Evolutionary conservation across 106 monocot genomes (phyloP), one percentile per base, ranked within the genome.

Genomic region (Amphibolis antarctica): DNA sequence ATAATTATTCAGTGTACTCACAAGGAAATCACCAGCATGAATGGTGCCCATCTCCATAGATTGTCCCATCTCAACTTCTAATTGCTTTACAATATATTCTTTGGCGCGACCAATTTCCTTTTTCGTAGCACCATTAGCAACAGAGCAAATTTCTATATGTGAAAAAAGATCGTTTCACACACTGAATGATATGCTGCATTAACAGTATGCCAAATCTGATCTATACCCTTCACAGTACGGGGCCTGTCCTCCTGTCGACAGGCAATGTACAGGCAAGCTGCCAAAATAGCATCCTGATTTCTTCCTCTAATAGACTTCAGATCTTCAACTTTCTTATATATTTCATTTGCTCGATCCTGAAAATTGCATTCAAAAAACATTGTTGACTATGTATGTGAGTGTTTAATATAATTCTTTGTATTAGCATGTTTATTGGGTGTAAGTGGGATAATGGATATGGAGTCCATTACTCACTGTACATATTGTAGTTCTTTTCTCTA

Each of bases 31-130:
- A 45, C 77, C 84, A 43, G 84, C 84, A 74, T 84, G 80, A 29
- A 84, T 77, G 21, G 80, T 80, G 23, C 84, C 84, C 84, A 84
- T 84, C 70, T 84, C 84, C 80, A 84, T 84, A 25, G 77, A 77
- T 42, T 76, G 77, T 36, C 84, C 84, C 84, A 80, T 84, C 62
- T 84, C 84, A 55, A 69, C 74, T 74, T 80, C 80, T 25, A 84
- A 74, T 59, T 80, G 84, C 58, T 77, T 80, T 48, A 84, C 74
- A 29, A 84, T 84, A 52, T 66, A 84, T 56, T 84, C 84, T 55
- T 84, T 84, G 20, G 80, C 84, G 19, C 84, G 62, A 31, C 80
- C 84, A 71, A 84, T 80, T 67, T 84, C 84, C 71, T 84, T 84
- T 74, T 84, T 84, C 68, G 84, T 84, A 12, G 80, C 79, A 53